Base-by-base conservation (phyloP, 305 asterid genomes). In the Solanum hybrid region DNA sequence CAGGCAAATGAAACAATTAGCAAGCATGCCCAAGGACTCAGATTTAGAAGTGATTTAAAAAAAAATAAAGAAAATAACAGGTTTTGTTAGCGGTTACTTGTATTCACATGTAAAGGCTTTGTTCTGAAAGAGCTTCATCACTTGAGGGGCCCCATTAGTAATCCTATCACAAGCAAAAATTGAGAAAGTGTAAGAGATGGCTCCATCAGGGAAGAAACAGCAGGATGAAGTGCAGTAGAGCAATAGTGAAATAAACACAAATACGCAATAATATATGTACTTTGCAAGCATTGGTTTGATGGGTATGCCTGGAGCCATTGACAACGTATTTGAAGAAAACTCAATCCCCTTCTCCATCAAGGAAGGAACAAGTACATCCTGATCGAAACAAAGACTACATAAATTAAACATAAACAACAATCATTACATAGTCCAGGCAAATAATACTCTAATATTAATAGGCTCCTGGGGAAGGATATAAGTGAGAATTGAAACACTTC, bases 251-350 rank as follows among this genome's bases (percentile, higher is more conserved):
- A n/a, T n/a, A n/a, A n/a, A n/a, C n/a, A n/a, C n/a, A n/a, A n/a
- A n/a, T n/a, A 9, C 66, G 87, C 72, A 81, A 42, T 27, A 79
- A 79, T 40, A 1, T 73, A 76, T 86, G 85, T 94, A 97, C 99
- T 95, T 97, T 38, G 99, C 99, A 88, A 97, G 98, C 99, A 97
- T 97, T 87, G 98, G 99, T 92, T 94, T 96, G 92, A 97, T 95
- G 86, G 99, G 99, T 93, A 94, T 89, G 90, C 99, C 99, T 71
- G 98, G 99, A 90, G 94, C 94, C 97, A 97, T 94, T 75, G 98
- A 94, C 90, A 97, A 90, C 79, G 93, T 90, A 88, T 94, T 90
- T 73, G 97, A 92, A 14, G 98, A 95, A 95, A 97, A 97, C 64
- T 89, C 91, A 91, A 92, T 91, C 92, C 98, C 98, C 88, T 95